These are phyloP conservation scores for Retiboletus fuscus DNA, from an alignment of 1,284 basidiomycete species.

Conservation along the genomic window DNA sequence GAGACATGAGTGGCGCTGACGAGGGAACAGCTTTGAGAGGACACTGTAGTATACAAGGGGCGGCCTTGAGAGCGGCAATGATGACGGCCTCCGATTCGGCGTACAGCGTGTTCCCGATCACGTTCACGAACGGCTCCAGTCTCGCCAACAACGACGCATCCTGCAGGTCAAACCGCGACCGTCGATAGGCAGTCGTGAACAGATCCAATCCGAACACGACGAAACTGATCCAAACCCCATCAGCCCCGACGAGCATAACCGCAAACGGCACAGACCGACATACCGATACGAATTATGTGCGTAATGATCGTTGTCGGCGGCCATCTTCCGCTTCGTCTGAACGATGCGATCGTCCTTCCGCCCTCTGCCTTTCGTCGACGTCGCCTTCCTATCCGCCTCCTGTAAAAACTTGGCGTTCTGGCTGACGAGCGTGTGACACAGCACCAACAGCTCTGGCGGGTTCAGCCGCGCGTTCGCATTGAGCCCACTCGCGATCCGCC, in stretches of 20 bases:
- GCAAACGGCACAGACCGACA: conserved; percentile 31
- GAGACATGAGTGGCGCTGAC: conserved; percentile 87
- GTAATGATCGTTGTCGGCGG: conserved; percentile 75
- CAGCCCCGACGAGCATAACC: conserved; percentile 47
- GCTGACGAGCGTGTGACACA: conserved; percentile 91
- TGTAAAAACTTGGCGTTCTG: conserved; percentile 90
- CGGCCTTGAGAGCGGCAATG: conserved; percentile 83
- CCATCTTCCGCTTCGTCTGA: conserved; percentile 78
- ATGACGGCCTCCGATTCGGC: conserved; percentile 87
- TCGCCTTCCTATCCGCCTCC: conserved; percentile 57
- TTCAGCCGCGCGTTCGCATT: conserved; percentile 84
- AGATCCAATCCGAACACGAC: conserved; percentile 94
- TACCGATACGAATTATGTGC: conserved; percentile 87
- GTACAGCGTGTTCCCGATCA: conserved; percentile 94
- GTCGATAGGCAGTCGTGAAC: conserved; percentile 88
- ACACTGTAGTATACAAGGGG: conserved; percentile 86
- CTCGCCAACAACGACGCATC: conserved; percentile 79
- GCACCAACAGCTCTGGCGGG: conserved; percentile 78
- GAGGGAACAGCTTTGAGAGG: conserved; percentile 84
- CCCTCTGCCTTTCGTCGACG: conserved; percentile 48
- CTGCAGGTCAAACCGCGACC: conserved; percentile 88
- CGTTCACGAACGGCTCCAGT: conserved; percentile 87
- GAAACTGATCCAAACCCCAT: conserved; percentile 70
- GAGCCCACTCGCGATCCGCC: conserved; percentile 85
- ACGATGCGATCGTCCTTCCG: conserved; percentile 75